Evolutionary conservation across 2,329 filamentous ascomycete species (phyloP).

Genomic region (Phialocephala subalpina): DNA sequence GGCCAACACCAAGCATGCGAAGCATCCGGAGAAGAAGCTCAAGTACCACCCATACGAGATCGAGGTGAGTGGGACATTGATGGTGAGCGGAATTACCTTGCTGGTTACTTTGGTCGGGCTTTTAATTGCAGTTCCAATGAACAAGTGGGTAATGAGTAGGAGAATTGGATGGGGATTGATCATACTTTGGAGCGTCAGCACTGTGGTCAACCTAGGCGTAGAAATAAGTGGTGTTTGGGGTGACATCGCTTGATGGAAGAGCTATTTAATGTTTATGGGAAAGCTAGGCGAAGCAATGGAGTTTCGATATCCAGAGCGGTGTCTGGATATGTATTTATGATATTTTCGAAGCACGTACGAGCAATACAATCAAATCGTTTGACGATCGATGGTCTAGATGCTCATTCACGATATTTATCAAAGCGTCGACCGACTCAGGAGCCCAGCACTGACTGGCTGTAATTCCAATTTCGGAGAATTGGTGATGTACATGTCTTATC

Average conservation of each 20-base stretch:
- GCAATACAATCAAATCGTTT: neutral
- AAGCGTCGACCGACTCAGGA: too few relatives aligned
- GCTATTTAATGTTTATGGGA: neutral
- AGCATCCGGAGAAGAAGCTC: conserved; percentile 71
- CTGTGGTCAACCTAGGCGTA: conserved; percentile 80
- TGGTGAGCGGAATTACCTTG: conserved; percentile 86
- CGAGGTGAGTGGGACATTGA: conserved; percentile 81
- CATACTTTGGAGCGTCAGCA: conserved; percentile 81
- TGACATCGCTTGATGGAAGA: conserved; percentile 13
- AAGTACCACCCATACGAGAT: conserved; percentile 82
- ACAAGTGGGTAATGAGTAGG: conserved; percentile 84
- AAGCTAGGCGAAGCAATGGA: neutral
- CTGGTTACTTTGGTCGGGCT: conserved; percentile 81
- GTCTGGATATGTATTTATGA: conserved; percentile 2
- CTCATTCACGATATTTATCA: neutral
- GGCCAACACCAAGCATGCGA: conserved; percentile 69
- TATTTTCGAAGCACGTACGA: neutral
- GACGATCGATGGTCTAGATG: neutral
- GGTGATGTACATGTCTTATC: too few relatives aligned
- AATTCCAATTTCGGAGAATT: too few relatives aligned
- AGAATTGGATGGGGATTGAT: conserved; percentile 85
- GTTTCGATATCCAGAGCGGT: conserved; percentile 17
- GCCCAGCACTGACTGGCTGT: too few relatives aligned
- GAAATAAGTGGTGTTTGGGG: conserved; percentile 68
- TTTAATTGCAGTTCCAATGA: conserved; percentile 82